Evolutionary conservation across 2,329 filamentous ascomycete genomes (phyloP).

Genomic region (Stemphylium lycopersici): DNA sequence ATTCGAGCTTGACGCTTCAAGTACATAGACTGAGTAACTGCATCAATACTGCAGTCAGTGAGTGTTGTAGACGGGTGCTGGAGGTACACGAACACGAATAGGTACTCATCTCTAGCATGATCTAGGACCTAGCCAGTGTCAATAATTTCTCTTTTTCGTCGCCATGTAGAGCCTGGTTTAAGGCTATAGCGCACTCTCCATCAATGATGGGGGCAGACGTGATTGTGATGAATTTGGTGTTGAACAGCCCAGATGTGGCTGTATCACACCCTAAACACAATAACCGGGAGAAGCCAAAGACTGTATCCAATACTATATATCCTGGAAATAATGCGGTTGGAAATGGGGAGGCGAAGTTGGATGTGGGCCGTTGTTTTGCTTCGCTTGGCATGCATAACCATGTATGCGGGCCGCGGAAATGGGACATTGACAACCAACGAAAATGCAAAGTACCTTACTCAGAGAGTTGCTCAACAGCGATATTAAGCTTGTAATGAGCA

Average conservation of each 20-base stretch:
- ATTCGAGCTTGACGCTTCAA: slow-evolving; percentile 58
- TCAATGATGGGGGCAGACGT: background rate
- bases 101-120: slow-evolving; percentile 74
- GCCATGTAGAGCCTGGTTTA: background rate
- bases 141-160: slow-evolving; percentile 44
- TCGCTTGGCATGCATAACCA: slow-evolving; percentile 25
- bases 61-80: slow-evolving; percentile 49
- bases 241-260: slow-evolving; percentile 4
- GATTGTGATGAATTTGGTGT: background rate
- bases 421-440: slow-evolving; percentile 25
- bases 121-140: slow-evolving; percentile 59
- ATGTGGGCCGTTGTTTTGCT: slow-evolving; percentile 18
- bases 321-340: slow-evolving; percentile 15
- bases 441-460: slow-evolving; percentile 55
- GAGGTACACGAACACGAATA: slow-evolving; percentile 69
- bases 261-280: slow-evolving; percentile 8
- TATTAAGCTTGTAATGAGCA: slow-evolving; percentile 79
- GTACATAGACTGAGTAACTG: slow-evolving; percentile 61
- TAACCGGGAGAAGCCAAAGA: slow-evolving; percentile 3
- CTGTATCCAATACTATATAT: background rate
- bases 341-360: slow-evolving; percentile 29
- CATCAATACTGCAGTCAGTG: slow-evolving; percentile 61
- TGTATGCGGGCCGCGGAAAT: slow-evolving; percentile 15
- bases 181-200: background rate
- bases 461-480: slow-evolving; percentile 80